These are phyloP conservation scores for Usnea hakonensis DNA, from an alignment of 495 filamentous ascomycete genomes.

Conservation along the genomic window DNA sequence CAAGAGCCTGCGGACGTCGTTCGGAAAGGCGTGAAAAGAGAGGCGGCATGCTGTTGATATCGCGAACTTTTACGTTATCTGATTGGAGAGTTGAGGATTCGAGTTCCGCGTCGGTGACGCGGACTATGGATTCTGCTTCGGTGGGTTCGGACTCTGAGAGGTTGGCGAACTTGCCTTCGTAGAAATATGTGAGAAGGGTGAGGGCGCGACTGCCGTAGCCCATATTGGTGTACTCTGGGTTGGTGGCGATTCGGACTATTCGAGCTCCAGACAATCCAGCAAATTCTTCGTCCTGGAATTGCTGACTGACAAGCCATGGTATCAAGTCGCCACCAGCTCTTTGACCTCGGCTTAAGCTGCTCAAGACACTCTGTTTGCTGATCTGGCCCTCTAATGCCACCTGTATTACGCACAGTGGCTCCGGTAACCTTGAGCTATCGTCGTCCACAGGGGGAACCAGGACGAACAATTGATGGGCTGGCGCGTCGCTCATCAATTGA, in stretches of 20 bases:
- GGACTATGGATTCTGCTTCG: slow-evolving; percentile 53
- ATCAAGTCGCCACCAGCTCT: slow-evolving; percentile 92
- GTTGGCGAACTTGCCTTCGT: slow-evolving; percentile 84
- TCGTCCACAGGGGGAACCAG: slow-evolving; percentile 82
- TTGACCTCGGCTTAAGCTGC: slow-evolving; percentile 79
- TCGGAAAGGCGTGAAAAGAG: slow-evolving; percentile 86
- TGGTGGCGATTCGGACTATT: slow-evolving; percentile 90
- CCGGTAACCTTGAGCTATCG: slow-evolving; percentile 68
- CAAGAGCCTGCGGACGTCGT: slow-evolving; percentile 67
- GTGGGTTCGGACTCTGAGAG: slow-evolving; percentile 56
- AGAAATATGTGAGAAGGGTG: slow-evolving; percentile 81
- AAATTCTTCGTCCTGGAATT: slow-evolving; percentile 98
- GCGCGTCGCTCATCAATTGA: slow-evolving; percentile 95
- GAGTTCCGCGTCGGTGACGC: slow-evolving; percentile 80
- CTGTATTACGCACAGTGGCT: slow-evolving; percentile 92
- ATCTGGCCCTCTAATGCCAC: slow-evolving; percentile 93
- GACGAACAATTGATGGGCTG: slow-evolving; percentile 93
- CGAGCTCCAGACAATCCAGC: slow-evolving; percentile 87
- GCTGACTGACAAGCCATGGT: slow-evolving; percentile 95
- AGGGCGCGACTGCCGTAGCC: slow-evolving; percentile 89
- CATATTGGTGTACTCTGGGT: slow-evolving; percentile 90
- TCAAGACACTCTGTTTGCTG: slow-evolving; percentile 83
- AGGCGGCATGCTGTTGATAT: slow-evolving; percentile 85
- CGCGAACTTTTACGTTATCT: slow-evolving; percentile 83
- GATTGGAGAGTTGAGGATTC: slow-evolving; percentile 68